These are phyloP conservation scores for Lentithecium fluviatile DNA, from an alignment of 495 filamentous ascomycete species.

Conservation along the genomic window DNA sequence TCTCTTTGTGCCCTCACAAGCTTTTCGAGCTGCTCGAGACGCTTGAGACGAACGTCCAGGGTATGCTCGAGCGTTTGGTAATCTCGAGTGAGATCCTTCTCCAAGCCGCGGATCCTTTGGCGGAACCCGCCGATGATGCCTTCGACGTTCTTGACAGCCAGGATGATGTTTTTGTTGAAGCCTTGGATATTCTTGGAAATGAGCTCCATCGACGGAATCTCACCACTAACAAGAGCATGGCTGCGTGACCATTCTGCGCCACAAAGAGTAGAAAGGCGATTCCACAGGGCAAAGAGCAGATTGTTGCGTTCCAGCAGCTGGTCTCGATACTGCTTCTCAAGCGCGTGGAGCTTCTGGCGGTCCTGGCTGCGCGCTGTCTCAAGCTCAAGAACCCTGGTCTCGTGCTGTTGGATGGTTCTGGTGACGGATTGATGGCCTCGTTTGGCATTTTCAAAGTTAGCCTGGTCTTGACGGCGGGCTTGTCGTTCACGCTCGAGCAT, in stretches of 20 bases:
- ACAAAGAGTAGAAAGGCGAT: conserved; percentile 78
- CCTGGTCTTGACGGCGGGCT: conserved; percentile 76
- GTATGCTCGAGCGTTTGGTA: conserved; percentile 83
- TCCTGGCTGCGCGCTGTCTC: conserved; percentile 72
- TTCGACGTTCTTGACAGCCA: conserved; percentile 86
- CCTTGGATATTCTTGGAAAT: conserved; percentile 71
- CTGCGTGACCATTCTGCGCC: conserved; percentile 89
- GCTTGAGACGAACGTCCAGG: conserved; percentile 74
- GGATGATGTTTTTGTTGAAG: conserved; percentile 83
- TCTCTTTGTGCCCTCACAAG: conserved; percentile 50
- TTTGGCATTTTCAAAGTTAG: conserved; percentile 81
- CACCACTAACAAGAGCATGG: conserved; percentile 84
- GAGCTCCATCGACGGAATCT: conserved; percentile 76
- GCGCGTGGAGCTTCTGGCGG: conserved; percentile 65
- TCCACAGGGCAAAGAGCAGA: conserved; percentile 82
- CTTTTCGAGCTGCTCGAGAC: conserved; percentile 82
- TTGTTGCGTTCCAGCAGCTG: conserved; percentile 87
- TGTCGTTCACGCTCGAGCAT: conserved; percentile 89
- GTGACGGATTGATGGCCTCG: conserved; percentile 81
- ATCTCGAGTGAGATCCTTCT: conserved; percentile 84
- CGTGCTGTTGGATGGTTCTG: conserved; percentile 76
- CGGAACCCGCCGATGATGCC: conserved; percentile 77
- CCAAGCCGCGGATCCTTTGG: conserved; percentile 73
- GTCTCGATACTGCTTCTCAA: conserved; percentile 79
- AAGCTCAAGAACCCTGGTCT: conserved; percentile 78